phyloP scores from a whole-genome alignment of 106 monocot genomes.

The Acorus calamus region DNA sequence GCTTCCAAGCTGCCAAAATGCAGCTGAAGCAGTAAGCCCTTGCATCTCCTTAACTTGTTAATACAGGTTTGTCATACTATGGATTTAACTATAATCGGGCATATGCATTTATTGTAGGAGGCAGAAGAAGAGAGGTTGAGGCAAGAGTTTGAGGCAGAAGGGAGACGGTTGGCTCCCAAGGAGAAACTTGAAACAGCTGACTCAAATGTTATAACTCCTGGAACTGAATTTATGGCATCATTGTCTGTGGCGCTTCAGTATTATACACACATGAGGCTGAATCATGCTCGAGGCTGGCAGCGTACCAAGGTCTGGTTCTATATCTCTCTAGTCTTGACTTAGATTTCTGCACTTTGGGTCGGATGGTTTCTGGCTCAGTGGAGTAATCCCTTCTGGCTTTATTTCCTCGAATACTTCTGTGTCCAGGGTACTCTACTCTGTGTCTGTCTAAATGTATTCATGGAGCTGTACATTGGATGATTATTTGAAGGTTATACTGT shows the following conservation, averaged over 20 bases:
- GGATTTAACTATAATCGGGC: not conserved
- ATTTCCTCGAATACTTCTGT: conserved; percentile 43
- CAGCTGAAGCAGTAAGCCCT: conserved; percentile 55
- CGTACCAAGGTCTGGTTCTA: conserved; percentile 54
- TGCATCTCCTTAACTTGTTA: not conserved
- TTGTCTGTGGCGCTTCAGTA: conserved; percentile 87
- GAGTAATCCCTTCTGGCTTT: conserved; percentile 51
- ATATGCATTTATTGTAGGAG: conserved; percentile 23
- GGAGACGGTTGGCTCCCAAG: conserved; percentile 27
- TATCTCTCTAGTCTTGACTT: conserved; percentile 6
- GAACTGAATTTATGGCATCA: conserved; percentile 78
- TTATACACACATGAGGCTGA: conserved; percentile 69
- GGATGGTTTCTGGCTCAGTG: conserved; percentile 18
- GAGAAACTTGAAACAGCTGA: conserved; percentile 54
- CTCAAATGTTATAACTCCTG: conserved; percentile 97
- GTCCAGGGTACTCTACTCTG: conserved; percentile 41
- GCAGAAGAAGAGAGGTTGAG: conserved; percentile 68
- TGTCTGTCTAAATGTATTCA: conserved; percentile 60
- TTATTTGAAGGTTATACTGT: conserved; percentile 92
- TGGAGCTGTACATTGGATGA: conserved; percentile 53
- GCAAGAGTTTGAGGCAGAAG: conserved; percentile 57
- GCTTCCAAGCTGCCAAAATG: conserved; percentile 89
- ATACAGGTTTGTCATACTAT: not conserved
- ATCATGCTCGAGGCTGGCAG: conserved; percentile 57
- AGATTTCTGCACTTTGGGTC: conserved; percentile 14